Evolutionary conservation across 345 rosid species (phyloP).

Genomic region (Pistacia integerrima): DNA sequence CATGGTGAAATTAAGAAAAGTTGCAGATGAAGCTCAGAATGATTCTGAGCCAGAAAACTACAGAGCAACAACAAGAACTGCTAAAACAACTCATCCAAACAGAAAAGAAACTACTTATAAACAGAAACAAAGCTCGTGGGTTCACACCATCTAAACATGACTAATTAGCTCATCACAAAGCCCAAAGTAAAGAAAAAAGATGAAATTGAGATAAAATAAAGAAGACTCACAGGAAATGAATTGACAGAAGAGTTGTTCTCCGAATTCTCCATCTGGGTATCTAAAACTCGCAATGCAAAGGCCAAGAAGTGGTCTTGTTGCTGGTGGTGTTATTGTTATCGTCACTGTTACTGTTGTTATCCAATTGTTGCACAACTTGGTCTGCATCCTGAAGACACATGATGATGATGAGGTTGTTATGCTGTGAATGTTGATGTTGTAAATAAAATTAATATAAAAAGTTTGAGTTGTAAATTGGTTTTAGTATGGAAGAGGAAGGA

Average conservation of each 20-base stretch:
- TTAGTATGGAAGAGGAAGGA: neutral
- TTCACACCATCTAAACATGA: too few relatives aligned
- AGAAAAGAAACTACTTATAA: neutral
- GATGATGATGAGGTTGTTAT: constrained; percentile 15
- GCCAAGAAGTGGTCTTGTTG: constrained; percentile 32
- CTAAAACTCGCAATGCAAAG: constrained; percentile 43
- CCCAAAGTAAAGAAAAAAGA: neutral
- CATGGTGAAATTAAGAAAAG: neutral
- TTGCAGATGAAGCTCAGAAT: too few relatives aligned
- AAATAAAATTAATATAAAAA: neutral
- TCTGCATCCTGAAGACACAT: constrained; percentile 60
- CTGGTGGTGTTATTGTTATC: constrained; percentile 18
- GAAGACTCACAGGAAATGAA: constrained; percentile 46
- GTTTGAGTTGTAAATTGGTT: neutral
- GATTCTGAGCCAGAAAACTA: too few relatives aligned
- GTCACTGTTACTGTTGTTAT: neutral
- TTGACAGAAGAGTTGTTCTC: constrained; percentile 34
- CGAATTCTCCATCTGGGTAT: constrained; percentile 48
- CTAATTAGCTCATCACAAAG: neutral
- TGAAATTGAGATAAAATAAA: neutral
- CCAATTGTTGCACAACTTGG: constrained; percentile 35
- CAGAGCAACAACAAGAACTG: too few relatives aligned
- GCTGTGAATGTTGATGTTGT: neutral
- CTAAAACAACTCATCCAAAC: too few relatives aligned
- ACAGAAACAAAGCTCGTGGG: neutral